These are phyloP conservation scores for Agastache rugosa DNA, from an alignment of 257 asterid genomes.

Conservation along the genomic window DNA sequence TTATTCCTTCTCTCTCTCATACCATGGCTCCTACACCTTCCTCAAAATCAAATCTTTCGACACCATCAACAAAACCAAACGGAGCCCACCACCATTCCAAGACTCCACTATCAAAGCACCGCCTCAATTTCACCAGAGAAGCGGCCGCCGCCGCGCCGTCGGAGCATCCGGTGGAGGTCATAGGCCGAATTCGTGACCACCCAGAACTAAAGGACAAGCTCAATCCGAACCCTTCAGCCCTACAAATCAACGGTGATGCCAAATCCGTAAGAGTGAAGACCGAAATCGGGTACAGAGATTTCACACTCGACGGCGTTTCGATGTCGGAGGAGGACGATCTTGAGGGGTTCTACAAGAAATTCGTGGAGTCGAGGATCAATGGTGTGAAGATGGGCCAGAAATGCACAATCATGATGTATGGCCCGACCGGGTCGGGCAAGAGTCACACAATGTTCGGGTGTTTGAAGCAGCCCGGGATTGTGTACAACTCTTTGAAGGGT, in stretches of 20 bases:
- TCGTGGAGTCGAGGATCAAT: conserved; percentile 73
- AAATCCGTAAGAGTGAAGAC: conserved; percentile 73
- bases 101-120: conserved; percentile 75
- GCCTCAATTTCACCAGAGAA: conserved; percentile 54
- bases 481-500: conserved; percentile 76
- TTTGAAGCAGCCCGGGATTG: conserved; percentile 77
- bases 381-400: conserved; percentile 84
- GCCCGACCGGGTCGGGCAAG: conserved; percentile 96
- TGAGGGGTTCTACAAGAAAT: conserved; percentile 72
- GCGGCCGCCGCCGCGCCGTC: conserved; percentile 46
- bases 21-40: conserved; percentile 39
- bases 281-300: conserved; percentile 83
- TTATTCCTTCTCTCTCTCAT: neutral
- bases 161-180: conserved; percentile 94
- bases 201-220: conserved; percentile 62
- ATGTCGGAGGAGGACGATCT: conserved; percentile 79
- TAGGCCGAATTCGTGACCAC: conserved; percentile 77
- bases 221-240: conserved; percentile 39
- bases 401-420: conserved; percentile 97
- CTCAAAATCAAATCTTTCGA: conserved; percentile 41
- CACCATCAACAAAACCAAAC: conserved; percentile 62
- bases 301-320: conserved; percentile 82
- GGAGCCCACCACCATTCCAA: conserved; percentile 46
- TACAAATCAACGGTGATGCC: conserved; percentile 56
- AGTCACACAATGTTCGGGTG: conserved; percentile 96